Conservation (phyloP, 2,329 filamentous ascomycete species). For the Nigrospora oryzae region DNA sequence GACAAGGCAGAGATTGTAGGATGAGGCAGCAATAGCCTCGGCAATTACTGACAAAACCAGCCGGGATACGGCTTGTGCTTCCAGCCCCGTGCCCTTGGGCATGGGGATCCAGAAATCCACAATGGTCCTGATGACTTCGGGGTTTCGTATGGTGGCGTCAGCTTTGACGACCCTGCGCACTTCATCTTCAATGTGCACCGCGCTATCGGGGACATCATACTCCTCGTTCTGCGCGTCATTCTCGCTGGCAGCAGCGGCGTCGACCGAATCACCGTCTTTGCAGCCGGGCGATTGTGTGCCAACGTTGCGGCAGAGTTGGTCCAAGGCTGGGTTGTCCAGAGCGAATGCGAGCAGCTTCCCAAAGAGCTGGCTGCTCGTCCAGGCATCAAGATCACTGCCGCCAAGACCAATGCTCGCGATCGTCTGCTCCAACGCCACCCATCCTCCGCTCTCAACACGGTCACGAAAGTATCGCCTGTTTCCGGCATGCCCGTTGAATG, state of each 20-base stretch:
- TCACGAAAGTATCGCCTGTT: slow-evolving; percentile 83
- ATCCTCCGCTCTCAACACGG: slow-evolving; percentile 68
- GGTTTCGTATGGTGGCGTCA: slow-evolving; percentile 46
- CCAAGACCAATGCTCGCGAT: slow-evolving; percentile 60
- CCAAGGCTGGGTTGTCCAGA: slow-evolving; percentile 67
- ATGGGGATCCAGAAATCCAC: slow-evolving; percentile 57
- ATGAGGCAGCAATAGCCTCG: slow-evolving; percentile 50
- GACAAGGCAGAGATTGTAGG: slow-evolving; percentile 62
- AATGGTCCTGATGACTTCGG: slow-evolving; percentile 55
- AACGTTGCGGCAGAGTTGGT: slow-evolving; percentile 55
- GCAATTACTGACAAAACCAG: slow-evolving; percentile 58
- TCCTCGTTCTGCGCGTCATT: slow-evolving; percentile 13
- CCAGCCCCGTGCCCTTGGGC: slow-evolving; percentile 33
- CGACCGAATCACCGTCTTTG: slow-evolving; percentile 4
- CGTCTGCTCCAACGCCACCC: slow-evolving; percentile 65
- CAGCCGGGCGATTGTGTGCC: slow-evolving; percentile 9
- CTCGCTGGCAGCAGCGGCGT: slow-evolving; percentile 4
- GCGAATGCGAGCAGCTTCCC: slow-evolving; percentile 76
- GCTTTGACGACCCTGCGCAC: slow-evolving; percentile 41
- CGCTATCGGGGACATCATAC: slow-evolving; percentile 15
- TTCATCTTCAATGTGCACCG: slow-evolving; percentile 18
- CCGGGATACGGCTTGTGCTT: slow-evolving; percentile 40
- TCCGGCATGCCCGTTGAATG: slow-evolving; percentile 70
- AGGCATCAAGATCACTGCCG: slow-evolving; percentile 57
- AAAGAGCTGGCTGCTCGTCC: slow-evolving; percentile 66